phyloP scores from a whole-genome alignment of 2,329 filamentous ascomycete species.

The Beauveria medogensis region DNA sequence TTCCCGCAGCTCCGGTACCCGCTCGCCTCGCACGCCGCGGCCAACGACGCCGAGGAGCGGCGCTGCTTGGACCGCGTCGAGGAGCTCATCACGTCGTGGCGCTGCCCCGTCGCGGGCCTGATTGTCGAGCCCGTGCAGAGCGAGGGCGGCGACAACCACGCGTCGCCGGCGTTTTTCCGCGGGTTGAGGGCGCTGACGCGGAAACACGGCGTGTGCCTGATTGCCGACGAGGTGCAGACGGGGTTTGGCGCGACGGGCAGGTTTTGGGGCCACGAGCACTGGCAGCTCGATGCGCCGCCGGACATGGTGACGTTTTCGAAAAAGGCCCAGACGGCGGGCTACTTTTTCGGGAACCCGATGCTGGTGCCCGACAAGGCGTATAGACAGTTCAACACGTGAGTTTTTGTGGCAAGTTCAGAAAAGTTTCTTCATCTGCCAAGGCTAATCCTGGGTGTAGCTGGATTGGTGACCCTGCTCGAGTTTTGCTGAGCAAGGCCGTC shows the following conservation, averaged over 20 bases:
- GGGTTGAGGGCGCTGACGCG: conserved; percentile 65
- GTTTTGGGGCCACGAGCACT: conserved; percentile 85
- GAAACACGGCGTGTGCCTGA: conserved; percentile 62
- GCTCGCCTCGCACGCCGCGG: conserved; percentile 57
- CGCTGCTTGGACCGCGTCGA: conserved; percentile 68
- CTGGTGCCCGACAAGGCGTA: conserved; percentile 74
- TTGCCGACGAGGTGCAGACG: conserved; percentile 80
- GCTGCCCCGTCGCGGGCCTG: conserved; percentile 64
- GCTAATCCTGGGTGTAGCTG: conserved; percentile 21
- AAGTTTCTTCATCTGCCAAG: no score
- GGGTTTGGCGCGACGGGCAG: conserved; percentile 78
- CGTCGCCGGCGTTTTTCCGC: conserved; percentile 69
- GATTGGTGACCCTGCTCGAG: conserved; percentile 76
- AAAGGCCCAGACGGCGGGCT: conserved; percentile 78
- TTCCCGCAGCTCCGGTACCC: conserved; percentile 76
- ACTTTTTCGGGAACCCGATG: conserved; percentile 70
- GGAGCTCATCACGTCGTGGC: conserved; percentile 56
- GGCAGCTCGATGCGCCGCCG: conserved; percentile 61
- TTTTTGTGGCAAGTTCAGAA: background rate
- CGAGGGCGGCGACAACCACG: conserved; percentile 79
- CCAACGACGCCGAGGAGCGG: conserved; percentile 64
- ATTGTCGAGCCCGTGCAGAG: conserved; percentile 76
- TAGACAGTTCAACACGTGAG: conserved; percentile 69
- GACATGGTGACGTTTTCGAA: conserved; percentile 88
- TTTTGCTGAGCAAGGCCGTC: conserved; percentile 69